Evolutionary conservation across 805 yeast species (phyloP).

Genomic region (Cyberlindnera lachancei): DNA sequence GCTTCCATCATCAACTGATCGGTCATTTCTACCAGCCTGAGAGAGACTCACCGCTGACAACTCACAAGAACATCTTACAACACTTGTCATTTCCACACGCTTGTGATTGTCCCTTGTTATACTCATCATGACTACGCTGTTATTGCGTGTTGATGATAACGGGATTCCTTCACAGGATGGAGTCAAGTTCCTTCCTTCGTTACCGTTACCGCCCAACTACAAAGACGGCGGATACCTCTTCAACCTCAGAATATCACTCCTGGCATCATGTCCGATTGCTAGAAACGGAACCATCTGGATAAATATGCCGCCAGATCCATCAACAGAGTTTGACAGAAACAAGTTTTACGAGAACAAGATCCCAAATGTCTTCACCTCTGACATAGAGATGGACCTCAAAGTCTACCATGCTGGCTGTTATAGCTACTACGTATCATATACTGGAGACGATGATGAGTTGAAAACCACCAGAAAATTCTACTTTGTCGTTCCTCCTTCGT

Average conservation of each 20-base stretch:
- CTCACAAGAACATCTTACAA: too few species aligned
- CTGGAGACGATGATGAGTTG: constrained; percentile 26
- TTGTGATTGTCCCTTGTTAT: too few species aligned
- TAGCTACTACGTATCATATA: constrained; percentile 62
- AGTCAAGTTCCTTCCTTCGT: constrained; percentile 31
- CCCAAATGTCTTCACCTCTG: constrained; percentile 53
- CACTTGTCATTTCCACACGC: too few species aligned
- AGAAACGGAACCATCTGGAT: constrained; percentile 68
- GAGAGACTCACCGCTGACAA: too few species aligned
- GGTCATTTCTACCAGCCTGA: too few species aligned
- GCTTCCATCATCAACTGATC: too few species aligned
- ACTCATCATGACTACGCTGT: constrained; percentile 25
- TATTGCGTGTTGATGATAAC: constrained; percentile 27
- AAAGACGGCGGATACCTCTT: constrained; percentile 36
- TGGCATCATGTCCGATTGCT: constrained; percentile 69
- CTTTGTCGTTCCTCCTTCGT: constrained; percentile 75
- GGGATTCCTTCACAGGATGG: constrained; percentile 32
- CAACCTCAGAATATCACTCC: constrained; percentile 51
- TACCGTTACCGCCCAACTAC: constrained; percentile 29
- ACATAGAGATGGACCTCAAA: constrained; percentile 51
- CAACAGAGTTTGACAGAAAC: constrained; percentile 45
- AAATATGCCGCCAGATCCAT: constrained; percentile 51
- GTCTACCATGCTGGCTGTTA: constrained; percentile 74
- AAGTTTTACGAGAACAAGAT: constrained; percentile 45
- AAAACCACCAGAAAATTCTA: constrained; percentile 53